Conservation (phyloP, 768 basidiomycete genomes). For the Dacryopinax primogenitus region DNA sequence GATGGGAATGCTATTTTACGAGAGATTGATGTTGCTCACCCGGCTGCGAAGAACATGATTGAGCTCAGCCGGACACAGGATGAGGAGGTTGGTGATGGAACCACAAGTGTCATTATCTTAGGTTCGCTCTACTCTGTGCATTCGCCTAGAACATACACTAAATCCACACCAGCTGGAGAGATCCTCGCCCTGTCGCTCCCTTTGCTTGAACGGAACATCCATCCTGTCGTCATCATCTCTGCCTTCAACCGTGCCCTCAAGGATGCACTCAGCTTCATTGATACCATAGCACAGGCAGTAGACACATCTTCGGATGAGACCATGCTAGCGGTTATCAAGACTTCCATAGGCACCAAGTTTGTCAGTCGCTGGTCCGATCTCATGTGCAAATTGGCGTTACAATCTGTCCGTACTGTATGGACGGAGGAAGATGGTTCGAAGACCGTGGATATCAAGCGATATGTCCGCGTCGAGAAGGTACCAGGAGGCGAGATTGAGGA, state of each 20-base stretch:
- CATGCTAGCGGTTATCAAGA: constrained; percentile 96
- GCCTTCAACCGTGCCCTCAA: constrained; percentile 95
- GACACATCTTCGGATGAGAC: constrained; percentile 70
- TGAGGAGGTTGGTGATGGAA: constrained; percentile 97
- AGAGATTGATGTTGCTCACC: constrained; percentile 97
- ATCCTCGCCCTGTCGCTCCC: constrained; percentile 90
- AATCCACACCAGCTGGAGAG: constrained; percentile 58
- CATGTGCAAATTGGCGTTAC: constrained; percentile 89
- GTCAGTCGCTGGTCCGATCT: constrained; percentile 92
- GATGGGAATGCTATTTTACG: constrained; percentile 98
- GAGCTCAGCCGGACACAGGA: constrained; percentile 96
- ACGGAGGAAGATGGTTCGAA: constrained; percentile 61
- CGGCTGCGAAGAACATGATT: constrained; percentile 99
- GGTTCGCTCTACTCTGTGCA: constrained; percentile 38
- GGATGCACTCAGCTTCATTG: constrained; percentile 79
- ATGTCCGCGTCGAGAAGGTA: constrained; percentile 93
- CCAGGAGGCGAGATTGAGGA: constrained; percentile 97
- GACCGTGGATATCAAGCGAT: constrained; percentile 95
- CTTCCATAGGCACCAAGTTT: constrained; percentile 96
- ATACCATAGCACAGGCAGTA: constrained; percentile 79
- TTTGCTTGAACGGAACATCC: constrained; percentile 90
- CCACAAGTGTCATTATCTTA: constrained; percentile 94
- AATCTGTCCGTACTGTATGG: constrained; percentile 83
- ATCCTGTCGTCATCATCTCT: constrained; percentile 96
- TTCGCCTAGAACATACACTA: not conserved